Evolutionary conservation across 495 filamentous ascomycete species (phyloP).

Genomic region (Trichoderma reesei): DNA sequence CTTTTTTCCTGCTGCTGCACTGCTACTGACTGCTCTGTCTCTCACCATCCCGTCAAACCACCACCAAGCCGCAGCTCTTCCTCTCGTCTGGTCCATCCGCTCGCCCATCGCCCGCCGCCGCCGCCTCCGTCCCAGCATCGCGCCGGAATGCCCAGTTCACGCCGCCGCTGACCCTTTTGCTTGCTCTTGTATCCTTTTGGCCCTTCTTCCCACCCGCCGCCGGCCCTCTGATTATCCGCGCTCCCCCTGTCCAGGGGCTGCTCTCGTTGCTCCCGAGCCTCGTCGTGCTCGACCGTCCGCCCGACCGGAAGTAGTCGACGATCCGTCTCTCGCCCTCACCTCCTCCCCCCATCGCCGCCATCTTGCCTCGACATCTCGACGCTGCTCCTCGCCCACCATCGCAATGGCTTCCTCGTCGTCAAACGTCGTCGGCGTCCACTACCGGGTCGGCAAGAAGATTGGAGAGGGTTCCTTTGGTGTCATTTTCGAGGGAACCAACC

Average conservation of each 20-base stretch:
- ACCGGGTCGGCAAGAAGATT: conserved; percentile 98
- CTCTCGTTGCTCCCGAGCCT: conserved; percentile 6
- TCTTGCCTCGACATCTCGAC: background rate
- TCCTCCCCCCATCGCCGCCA: background rate
- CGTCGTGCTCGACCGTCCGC: conserved; percentile 5
- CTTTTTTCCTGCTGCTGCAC: background rate
- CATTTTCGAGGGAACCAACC: conserved; percentile 97
- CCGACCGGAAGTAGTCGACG: conserved; percentile 4
- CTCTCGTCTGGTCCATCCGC: too few species aligned
- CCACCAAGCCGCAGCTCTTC: background rate
- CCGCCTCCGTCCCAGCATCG: background rate
- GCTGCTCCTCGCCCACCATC: background rate
- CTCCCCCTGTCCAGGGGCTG: conserved; percentile 5
- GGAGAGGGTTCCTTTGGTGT: conserved; percentile 98
- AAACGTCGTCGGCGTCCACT: conserved; percentile 98
- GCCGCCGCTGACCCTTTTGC: background rate
- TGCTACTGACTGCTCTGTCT: background rate
- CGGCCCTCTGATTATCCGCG: background rate
- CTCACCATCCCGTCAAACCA: background rate
- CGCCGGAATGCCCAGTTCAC: conserved; percentile 4
- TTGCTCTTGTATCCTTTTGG: conserved; percentile 1
- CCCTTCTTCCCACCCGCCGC: background rate
- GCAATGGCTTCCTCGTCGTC: conserved; percentile 88
- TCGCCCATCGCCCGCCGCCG: background rate
- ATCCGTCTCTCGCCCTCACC: background rate